Evolutionary conservation across 164 flowering plant species (phyloP), one percentile per base, ranked within the genome.

Genomic region (Stephania yunnanensis): DNA sequence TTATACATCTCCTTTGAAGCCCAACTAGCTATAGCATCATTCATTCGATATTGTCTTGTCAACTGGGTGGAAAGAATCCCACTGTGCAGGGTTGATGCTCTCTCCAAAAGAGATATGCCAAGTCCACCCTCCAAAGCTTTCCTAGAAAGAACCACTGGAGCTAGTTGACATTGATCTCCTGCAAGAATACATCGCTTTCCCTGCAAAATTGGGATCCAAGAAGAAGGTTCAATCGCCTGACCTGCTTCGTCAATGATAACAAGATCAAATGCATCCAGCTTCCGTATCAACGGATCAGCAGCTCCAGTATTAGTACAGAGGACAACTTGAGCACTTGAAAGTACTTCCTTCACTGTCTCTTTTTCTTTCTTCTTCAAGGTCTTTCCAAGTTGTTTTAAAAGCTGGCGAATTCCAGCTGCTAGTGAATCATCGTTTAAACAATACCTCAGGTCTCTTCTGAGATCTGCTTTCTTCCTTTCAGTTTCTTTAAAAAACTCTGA

Each of bases 1-100:
- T 82, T 87, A 78, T 94, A 94, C 98, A 94, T 92, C 83, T 94
- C 97, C 83, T 91, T 94, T 42, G 98, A 94, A 74, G 92, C 97
- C 98, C 98, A 94, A 69, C 90, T 85, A 30, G 97, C 91, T 45
- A 94, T 94, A 69, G 92, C 90, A 82, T 92, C 90, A 81, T 94
- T 89, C 98, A 94, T 94, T 30, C 97, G 87, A 73, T 92, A 94
- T 75, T 94, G 98, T 44, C 77, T 86, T 17, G 87, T 91, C 79
- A 94, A 84, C 84, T 76, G 88, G 36, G 94, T 87, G 13, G 89
- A 81, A 50, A 90, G 90, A 74, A 88, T 68, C 68, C 93, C 93
- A 19, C 84, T 87, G 72, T 90, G 95, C 86, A 94, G 84, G 63
- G 72, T 77, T 52, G 88, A 83, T 50, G 92, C 92, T 84, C 97